A percentile compares a stretch with the other conserved stretches of the same genome.
Conservation (phyloP, 129 eudicot species). For the Flaveria linearis region DNA sequence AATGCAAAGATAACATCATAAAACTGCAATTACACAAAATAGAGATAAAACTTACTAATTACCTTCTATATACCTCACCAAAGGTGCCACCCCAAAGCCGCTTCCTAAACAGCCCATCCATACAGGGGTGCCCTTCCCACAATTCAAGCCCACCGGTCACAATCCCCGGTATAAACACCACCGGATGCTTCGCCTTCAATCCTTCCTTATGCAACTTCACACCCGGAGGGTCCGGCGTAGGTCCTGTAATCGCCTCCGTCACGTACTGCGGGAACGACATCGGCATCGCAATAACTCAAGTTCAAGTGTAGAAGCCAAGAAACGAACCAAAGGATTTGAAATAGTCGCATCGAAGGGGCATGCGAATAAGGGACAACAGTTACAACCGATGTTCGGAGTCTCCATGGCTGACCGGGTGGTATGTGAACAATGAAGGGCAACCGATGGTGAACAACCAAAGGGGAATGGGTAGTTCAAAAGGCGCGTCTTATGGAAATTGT, state of each 20-base stretch:
- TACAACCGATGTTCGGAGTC: too few species aligned
- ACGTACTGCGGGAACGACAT: constrained; percentile 72
- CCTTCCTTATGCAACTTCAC: constrained; percentile 63
- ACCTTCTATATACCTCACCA: constrained; percentile 72
- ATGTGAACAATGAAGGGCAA: too few species aligned
- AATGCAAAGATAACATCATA: neutral
- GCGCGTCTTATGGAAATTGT: too few species aligned
- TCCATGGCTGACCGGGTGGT: too few species aligned
- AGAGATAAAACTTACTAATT: neutral
- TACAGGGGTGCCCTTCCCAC: constrained; percentile 80
- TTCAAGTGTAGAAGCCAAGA: too few species aligned
- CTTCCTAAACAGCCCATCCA: constrained; percentile 71
- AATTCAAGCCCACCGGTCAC: constrained; percentile 48
- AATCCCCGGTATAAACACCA: constrained; percentile 58
- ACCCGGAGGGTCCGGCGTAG: constrained; percentile 75
- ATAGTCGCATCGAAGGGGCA: too few species aligned
- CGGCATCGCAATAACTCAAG: constrained; percentile 46
- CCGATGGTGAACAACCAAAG: too few species aligned
- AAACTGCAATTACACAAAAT: neutral
- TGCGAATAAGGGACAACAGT: too few species aligned
- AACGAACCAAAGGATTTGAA: too few species aligned
- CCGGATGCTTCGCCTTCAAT: constrained; percentile 65
- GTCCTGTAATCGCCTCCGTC: constrained; percentile 76
- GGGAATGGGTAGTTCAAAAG: too few species aligned
- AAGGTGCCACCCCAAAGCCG: constrained; percentile 83